Conservation (phyloP, 805 yeast genomes). For the Suhomyces prunicola region DNA sequence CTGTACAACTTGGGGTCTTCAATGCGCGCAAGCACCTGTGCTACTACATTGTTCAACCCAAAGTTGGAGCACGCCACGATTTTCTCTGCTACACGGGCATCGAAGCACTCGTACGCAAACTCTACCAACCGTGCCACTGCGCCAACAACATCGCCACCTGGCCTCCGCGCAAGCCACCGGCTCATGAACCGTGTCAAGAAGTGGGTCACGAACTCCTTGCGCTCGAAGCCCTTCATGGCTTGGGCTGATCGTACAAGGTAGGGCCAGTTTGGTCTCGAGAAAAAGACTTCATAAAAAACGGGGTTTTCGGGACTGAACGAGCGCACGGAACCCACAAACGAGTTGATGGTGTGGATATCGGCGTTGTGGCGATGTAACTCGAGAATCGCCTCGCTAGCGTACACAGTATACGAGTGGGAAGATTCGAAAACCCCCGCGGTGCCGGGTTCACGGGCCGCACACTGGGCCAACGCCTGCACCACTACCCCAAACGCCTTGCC, state of each 20-base stretch:
- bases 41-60: slow-evolving; percentile 15
- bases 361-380: slow-evolving; percentile 5
- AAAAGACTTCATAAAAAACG: slow-evolving; percentile 21
- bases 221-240: slow-evolving; percentile 26
- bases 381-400: slow-evolving; percentile 18
- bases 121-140: slow-evolving; percentile 3
- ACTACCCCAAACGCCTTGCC: slow-evolving; percentile 27
- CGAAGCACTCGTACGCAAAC: slow-evolving; percentile 15
- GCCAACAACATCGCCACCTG: slow-evolving; percentile 3
- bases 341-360: slow-evolving; percentile 9
- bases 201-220: slow-evolving; percentile 16
- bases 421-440: slow-evolving; percentile 7
- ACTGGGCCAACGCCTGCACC: slow-evolving; percentile 17
- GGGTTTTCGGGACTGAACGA: slow-evolving; percentile 17
- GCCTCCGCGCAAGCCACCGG: neutral
- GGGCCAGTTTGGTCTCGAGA: slow-evolving; percentile 18
- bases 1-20: slow-evolving; percentile 2
- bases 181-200: slow-evolving; percentile 11
- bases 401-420: slow-evolving; percentile 20
- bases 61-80: slow-evolving; percentile 12
- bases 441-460: slow-evolving; percentile 5
- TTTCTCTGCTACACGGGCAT: slow-evolving; percentile 18
- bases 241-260: slow-evolving; percentile 12
- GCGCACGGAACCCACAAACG: slow-evolving; percentile 19
- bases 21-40: slow-evolving; percentile 9